Percentiles rank a stretch among this genome's conserved stretches.
Evolutionary conservation across 148 eudicot genomes (phyloP).

Genomic region (Talinum fruticosum): DNA sequence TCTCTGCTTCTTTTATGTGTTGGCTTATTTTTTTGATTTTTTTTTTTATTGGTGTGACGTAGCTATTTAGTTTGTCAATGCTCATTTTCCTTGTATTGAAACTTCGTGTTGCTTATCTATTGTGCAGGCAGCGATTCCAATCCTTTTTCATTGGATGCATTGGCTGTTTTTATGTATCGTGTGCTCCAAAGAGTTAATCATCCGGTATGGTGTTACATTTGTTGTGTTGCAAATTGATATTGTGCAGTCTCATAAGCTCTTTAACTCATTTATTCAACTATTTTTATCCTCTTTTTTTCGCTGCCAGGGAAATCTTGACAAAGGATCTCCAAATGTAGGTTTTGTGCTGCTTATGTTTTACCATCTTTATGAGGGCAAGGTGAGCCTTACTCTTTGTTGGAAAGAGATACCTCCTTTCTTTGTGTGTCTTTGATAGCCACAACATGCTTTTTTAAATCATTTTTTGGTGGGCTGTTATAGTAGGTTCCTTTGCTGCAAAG

Average conservation of each 20-base stretch:
- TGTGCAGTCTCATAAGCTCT: neutral
- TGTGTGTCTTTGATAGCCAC: too few relatives aligned
- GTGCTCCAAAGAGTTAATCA: constrained; percentile 86
- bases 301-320: constrained; percentile 87
- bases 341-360: constrained; percentile 91
- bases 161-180: constrained; percentile 78
- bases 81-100: neutral
- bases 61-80: neutral
- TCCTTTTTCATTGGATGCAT: constrained; percentile 87
- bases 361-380: constrained; percentile 91
- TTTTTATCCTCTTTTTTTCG: constrained; percentile 2
- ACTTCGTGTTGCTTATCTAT: neutral
- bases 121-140: constrained; percentile 79
- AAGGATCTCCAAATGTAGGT: constrained; percentile 78
- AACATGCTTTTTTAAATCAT: too few relatives aligned
- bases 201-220: constrained; percentile 51
- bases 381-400: constrained; percentile 22
- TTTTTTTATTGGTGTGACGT: neutral
- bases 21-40: neutral
- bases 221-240: neutral
- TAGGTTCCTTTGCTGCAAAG: too few relatives aligned
- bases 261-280: neutral
- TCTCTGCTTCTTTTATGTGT: neutral
- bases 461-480: too few relatives aligned
- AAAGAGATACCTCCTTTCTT: neutral